Base-by-base conservation (phyloP, 106 monocot species). In the Gastrodia elata region DNA sequence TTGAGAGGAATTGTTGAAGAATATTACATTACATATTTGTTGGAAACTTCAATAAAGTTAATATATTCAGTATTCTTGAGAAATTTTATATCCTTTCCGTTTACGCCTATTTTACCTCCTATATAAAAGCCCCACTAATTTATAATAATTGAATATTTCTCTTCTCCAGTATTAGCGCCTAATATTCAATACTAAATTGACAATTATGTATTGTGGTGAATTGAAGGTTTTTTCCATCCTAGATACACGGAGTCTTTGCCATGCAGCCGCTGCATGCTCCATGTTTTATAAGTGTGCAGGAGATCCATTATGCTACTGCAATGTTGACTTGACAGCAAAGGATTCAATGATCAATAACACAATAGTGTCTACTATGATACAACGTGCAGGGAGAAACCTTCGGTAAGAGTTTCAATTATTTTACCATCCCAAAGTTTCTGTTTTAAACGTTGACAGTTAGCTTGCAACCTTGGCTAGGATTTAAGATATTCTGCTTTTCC, bases 141-240 rank as follows among this genome's bases (percentile, higher is more conserved):
- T n/a, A n/a, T n/a, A n/a, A n/a, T n/a, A n/a, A n/a, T n/a, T n/a
- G n/a, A n/a, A n/a, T n/a, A n/a, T n/a, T n/a, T n/a, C n/a, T n/a
- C n/a, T n/a, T n/a, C n/a, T n/a, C n/a, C n/a, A n/a, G n/a, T n/a
- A n/a, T n/a, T n/a, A n/a, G 5, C 3, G 2, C 7, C 32, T 61
- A 27, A 8, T 28, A 14, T 11, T 61, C 32, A 11, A 30, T 61
- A 61, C 61, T 61, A 61, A 61, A 30, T 5, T 61, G 61, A 10
- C 38, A 67, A 67, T 67, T 27, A 37, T 36, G 7, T 6, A 67
- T 36, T 67, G 36, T 71, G 42, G 68, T 74, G 52, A 26, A 65
- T 57, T 87, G 75, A 77, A 93, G 90, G 85, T 90, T 22, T 90
- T 93, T 77, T 83, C 90, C 56, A 87, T 83, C 83, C 83, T 90